These are phyloP conservation scores for Lavandula angustifolia DNA, from an alignment of 257 asterid species.

Conservation along the genomic window DNA sequence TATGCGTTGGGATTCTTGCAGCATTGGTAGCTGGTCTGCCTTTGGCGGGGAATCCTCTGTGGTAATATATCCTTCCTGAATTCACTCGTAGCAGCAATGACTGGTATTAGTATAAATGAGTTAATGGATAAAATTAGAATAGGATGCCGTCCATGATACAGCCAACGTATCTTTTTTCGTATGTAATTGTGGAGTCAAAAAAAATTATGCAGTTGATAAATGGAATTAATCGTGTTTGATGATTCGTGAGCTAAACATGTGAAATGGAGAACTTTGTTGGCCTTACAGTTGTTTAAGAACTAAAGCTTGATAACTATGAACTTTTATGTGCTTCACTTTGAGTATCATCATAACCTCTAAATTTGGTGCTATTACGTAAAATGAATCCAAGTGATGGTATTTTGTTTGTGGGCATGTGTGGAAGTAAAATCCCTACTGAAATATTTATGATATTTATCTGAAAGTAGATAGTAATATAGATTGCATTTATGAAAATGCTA, in stretches of 20 bases:
- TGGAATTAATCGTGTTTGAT: not conserved
- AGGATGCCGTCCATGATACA: not conserved
- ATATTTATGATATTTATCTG: not conserved
- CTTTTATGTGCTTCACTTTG: not conserved
- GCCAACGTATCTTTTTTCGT: not conserved
- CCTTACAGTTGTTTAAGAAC: not conserved
- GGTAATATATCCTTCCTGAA: constrained; percentile 54
- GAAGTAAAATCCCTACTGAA: not conserved
- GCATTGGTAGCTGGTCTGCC: constrained; percentile 97
- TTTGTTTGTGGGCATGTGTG: not conserved
- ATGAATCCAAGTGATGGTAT: not conserved
- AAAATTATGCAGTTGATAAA: constrained; percentile 15
- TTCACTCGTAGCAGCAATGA: not conserved
- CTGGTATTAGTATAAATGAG: not conserved
- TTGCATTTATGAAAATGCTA: no score
- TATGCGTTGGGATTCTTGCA: constrained; percentile 91
- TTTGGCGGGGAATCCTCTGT: constrained; percentile 85
- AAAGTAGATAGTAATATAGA: not conserved
- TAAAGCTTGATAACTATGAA: not conserved
- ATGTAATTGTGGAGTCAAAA: not conserved
- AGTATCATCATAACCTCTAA: not conserved
- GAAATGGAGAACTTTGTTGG: no score
- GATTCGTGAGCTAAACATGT: no score
- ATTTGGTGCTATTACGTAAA: not conserved
- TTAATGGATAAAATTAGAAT: no score